These are phyloP conservation scores for Linum trigynum DNA, from an alignment of 345 rosid genomes.

Conservation along the genomic window DNA sequence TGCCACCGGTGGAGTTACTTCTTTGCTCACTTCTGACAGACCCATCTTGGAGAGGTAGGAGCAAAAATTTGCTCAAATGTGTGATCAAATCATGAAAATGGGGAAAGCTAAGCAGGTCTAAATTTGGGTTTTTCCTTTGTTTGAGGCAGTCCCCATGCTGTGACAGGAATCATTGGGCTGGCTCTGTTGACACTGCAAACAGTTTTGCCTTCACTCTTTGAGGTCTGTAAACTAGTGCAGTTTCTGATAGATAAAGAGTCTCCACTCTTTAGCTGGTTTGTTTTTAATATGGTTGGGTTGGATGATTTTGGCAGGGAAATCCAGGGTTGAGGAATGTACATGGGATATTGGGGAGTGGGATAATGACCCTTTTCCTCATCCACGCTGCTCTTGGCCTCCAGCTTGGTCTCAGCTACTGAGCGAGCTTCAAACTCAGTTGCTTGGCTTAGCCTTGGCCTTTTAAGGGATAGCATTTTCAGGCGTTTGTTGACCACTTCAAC, in stretches of 20 bases:
- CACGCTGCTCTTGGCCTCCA: constrained; percentile 79
- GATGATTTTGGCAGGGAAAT: constrained; percentile 41
- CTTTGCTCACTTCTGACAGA: constrained; percentile 77
- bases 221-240: constrained; percentile 31
- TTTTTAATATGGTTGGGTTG: neutral
- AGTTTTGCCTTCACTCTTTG: constrained; percentile 59
- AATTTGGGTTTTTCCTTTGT: neutral
- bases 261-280: neutral
- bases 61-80: neutral
- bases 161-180: constrained; percentile 70
- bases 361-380: constrained; percentile 72
- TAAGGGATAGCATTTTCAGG: too few relatives aligned
- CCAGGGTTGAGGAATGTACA: constrained; percentile 76
- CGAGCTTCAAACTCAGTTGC: neutral
- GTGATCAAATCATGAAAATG: neutral
- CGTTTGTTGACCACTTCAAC: too few relatives aligned
- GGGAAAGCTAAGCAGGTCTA: neutral
- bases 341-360: constrained; percentile 85
- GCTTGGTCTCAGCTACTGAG: constrained; percentile 73
- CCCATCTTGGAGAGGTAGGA: constrained; percentile 70
- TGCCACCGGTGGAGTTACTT: constrained; percentile 81
- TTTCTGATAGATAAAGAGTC: too few relatives aligned
- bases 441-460: too few relatives aligned
- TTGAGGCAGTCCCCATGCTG: constrained; percentile 74
- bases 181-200: constrained; percentile 67